These are phyloP conservation scores for Coemansia sp. DNA, from an alignment of 192 early-diverging fungal species.

Conservation along the genomic window DNA sequence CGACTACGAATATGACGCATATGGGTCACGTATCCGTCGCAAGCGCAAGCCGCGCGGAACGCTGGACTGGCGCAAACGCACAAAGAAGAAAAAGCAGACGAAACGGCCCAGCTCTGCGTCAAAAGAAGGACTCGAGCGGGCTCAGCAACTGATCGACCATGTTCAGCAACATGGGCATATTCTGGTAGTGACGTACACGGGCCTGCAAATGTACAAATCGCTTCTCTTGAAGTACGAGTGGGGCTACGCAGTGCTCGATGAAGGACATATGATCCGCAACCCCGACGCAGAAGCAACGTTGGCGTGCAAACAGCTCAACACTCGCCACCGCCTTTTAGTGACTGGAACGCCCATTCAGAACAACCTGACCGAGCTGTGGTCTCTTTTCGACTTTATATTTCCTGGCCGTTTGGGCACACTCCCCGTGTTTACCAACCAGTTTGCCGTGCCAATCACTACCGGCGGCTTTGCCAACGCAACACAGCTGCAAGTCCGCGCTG, in stretches of 20 bases:
- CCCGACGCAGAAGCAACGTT: slow-evolving; percentile 85
- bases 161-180: slow-evolving; percentile 64
- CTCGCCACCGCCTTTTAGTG: slow-evolving; percentile 69
- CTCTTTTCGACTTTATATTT: slow-evolving; percentile 75
- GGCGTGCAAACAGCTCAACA: slow-evolving; percentile 68
- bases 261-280: slow-evolving; percentile 96
- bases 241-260: slow-evolving; percentile 88
- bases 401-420: slow-evolving; percentile 68
- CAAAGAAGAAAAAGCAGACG: slow-evolving; percentile 14
- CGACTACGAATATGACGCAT: slow-evolving; percentile 51
- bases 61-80: slow-evolving; percentile 35
- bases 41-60: slow-evolving; percentile 47
- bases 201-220: slow-evolving; percentile 69
- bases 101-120: slow-evolving; percentile 10
- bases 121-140: slow-evolving; percentile 24
- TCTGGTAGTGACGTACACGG: slow-evolving; percentile 83
- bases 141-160: slow-evolving; percentile 28
- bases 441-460: slow-evolving; percentile 86
- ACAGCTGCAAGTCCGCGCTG: slow-evolving; percentile 87
- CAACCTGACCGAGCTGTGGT: slow-evolving; percentile 77
- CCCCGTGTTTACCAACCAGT: slow-evolving; percentile 63
- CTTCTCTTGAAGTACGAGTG: slow-evolving; percentile 69
- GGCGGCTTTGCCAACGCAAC: slow-evolving; percentile 93
- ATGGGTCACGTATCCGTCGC: slow-evolving; percentile 44
- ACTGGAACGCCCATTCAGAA: slow-evolving; percentile 84